A percentile compares a stretch with the other conserved stretches of the same genome.
Conservation (phyloP, 257 asterid genomes). For the Capsicum baccatum region DNA sequence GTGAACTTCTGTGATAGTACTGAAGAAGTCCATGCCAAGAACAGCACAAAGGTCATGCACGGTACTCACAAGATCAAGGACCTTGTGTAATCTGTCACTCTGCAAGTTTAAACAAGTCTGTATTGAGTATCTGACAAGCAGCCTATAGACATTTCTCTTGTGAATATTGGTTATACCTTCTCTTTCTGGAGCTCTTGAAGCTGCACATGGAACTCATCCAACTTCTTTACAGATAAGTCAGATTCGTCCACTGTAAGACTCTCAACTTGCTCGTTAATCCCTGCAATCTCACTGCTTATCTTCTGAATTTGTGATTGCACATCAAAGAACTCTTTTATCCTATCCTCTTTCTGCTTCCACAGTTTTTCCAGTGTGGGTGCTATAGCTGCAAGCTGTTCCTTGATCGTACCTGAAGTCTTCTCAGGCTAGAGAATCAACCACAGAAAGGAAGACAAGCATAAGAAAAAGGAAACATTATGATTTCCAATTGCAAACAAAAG, state of each 20-base stretch:
- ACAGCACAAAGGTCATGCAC: constrained; percentile 96
- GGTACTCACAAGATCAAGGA: constrained; percentile 93
- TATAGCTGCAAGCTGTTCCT: constrained; percentile 92
- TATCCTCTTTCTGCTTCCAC: constrained; percentile 85
- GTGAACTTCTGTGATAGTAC: constrained; percentile 86
- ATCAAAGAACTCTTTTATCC: constrained; percentile 78
- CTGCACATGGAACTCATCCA: constrained; percentile 77
- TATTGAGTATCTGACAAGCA: constrained; percentile 30
- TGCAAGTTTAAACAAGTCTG: constrained; percentile 43
- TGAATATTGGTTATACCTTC: constrained; percentile 57
- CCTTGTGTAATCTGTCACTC: constrained; percentile 93
- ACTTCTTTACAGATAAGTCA: constrained; percentile 80
- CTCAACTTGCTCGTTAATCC: constrained; percentile 63
- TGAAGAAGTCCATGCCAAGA: constrained; percentile 84
- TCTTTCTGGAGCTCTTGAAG: constrained; percentile 95
- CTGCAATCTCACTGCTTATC: constrained; percentile 84
- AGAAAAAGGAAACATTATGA: not conserved
- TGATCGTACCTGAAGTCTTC: constrained; percentile 90
- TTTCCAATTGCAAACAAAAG: not conserved
- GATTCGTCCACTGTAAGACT: constrained; percentile 75
- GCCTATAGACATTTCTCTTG: constrained; percentile 18
- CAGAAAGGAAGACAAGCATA: not conserved
- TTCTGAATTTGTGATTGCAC: constrained; percentile 90
- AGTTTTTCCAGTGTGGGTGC: constrained; percentile 87
- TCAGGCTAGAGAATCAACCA: constrained; percentile 66